phyloP scores from a whole-genome alignment of 2,329 filamentous ascomycete genomes.

The Plenodomus tracheiphilus region DNA sequence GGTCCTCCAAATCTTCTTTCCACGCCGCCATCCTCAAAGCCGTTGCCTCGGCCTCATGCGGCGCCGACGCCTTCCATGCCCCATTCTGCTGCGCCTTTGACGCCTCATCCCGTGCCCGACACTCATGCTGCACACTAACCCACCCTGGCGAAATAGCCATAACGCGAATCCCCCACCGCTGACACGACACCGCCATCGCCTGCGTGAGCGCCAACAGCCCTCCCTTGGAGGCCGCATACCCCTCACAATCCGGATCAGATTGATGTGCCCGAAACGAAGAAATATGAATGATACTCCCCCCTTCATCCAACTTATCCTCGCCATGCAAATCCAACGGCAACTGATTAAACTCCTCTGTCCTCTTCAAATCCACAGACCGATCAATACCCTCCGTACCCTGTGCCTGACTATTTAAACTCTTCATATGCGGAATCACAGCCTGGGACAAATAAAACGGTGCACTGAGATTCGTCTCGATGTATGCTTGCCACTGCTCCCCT shows the following conservation, averaged over 20 bases:
- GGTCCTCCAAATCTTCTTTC: conserved; percentile 51
- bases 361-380: conserved; percentile 21
- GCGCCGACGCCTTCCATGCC: conserved; percentile 14
- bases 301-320: conserved; percentile 25
- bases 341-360: conserved; percentile 22
- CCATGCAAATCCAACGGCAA: conserved; percentile 23
- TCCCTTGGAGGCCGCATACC: conserved; percentile 55
- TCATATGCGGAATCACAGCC: conserved; percentile 27
- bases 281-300: conserved; percentile 48
- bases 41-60: conserved; percentile 19
- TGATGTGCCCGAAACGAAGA: conserved; percentile 55
- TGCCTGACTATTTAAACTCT: conserved; percentile 20
- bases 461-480: conserved; percentile 25
- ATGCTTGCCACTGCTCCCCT: conserved; percentile 27
- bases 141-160: conserved; percentile 56
- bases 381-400: conserved; percentile 15
- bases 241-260: conserved; percentile 54
- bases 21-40: conserved; percentile 34
- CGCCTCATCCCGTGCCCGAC: conserved; percentile 46
- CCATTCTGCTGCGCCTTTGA: conserved; percentile 26
- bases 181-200: conserved; percentile 52
- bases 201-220: conserved; percentile 55
- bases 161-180: conserved; percentile 48
- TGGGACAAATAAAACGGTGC: conserved; percentile 28
- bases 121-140: conserved; percentile 54